phyloP scores from a whole-genome alignment of 371 early-diverging fungal genomes.

The Rhizomucor miehei region DNA sequence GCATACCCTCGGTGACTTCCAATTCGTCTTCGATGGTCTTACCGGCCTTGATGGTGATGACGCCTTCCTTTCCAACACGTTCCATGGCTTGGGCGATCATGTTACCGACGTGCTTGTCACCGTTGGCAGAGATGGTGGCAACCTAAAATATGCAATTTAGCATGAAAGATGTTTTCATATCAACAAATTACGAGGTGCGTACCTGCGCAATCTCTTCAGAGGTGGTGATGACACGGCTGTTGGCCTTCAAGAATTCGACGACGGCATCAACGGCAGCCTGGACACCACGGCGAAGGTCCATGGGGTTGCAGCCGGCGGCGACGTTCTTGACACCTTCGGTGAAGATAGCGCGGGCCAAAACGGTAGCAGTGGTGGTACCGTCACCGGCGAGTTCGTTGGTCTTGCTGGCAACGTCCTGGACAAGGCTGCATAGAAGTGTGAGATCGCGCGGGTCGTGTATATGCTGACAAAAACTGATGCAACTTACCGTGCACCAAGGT shows the following conservation, averaged over 20 bases:
- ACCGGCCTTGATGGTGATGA: slow-evolving; percentile 98
- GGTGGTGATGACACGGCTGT: slow-evolving; percentile 90
- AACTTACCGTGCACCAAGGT: slow-evolving; percentile 88
- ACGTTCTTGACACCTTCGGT: slow-evolving; percentile 98
- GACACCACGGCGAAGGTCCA: slow-evolving; percentile 96
- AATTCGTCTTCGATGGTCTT: slow-evolving; percentile 97
- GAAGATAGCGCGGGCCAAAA: slow-evolving; percentile 97
- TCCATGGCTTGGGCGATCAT: slow-evolving; percentile 98
- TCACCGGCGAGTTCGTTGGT: slow-evolving; percentile 98
- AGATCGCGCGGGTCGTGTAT: too few relatives aligned
- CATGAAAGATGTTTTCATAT: not conserved
- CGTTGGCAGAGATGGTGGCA: slow-evolving; percentile 98
- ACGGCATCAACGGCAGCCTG: slow-evolving; percentile 90
- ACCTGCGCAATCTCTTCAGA: slow-evolving; percentile 94
- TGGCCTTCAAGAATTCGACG: slow-evolving; percentile 82
- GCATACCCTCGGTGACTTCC: slow-evolving; percentile 98
- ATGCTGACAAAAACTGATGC: not conserved
- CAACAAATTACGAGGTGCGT: too few relatives aligned
- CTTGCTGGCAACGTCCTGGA: slow-evolving; percentile 99
- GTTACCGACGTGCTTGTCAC: slow-evolving; percentile 93
- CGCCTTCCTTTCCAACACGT: slow-evolving; percentile 99
- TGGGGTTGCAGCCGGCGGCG: slow-evolving; percentile 98
- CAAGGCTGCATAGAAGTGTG: slow-evolving; percentile 77
- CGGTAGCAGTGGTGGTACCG: slow-evolving; percentile 98
- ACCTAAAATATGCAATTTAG: slow-evolving; percentile 47